Percentiles rank a stretch among this genome's conserved stretches.
Evolutionary conservation across 345 rosid genomes (phyloP).

Genomic region (Melaleuca quinquenervia): DNA sequence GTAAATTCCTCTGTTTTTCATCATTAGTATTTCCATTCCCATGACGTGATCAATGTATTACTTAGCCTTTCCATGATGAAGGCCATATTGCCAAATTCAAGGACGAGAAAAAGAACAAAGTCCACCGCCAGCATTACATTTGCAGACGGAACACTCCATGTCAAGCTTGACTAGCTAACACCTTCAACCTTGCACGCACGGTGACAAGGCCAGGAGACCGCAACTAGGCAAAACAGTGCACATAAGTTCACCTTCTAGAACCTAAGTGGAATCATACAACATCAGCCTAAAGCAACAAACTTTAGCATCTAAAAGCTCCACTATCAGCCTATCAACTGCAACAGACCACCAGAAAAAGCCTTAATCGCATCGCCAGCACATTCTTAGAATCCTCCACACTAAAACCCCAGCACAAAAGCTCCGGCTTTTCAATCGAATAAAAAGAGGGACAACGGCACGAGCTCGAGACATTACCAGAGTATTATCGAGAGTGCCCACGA

Average conservation of each 20-base stretch:
- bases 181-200: not conserved
- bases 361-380: not conserved
- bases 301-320: not conserved
- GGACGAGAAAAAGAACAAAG: not conserved
- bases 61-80: not conserved
- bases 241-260: not conserved
- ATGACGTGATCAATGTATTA: accelerated
- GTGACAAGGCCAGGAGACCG: not conserved
- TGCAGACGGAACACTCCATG: not conserved
- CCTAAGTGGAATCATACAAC: not conserved
- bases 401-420: not conserved
- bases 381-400: accelerated
- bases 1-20: not conserved
- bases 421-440: not conserved
- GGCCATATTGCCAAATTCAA: not conserved
- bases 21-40: not conserved
- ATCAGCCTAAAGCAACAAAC: not conserved
- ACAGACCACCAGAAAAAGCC: not conserved
- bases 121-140: not conserved
- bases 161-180: not conserved
- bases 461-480: conserved; percentile 41
- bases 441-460: not conserved
- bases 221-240: not conserved
- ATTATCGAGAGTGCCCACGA: conserved; percentile 82
- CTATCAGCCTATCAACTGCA: not conserved